Evolutionary conservation across 2,329 filamentous ascomycete genomes (phyloP).

Genomic region (Neonectria faginata): DNA sequence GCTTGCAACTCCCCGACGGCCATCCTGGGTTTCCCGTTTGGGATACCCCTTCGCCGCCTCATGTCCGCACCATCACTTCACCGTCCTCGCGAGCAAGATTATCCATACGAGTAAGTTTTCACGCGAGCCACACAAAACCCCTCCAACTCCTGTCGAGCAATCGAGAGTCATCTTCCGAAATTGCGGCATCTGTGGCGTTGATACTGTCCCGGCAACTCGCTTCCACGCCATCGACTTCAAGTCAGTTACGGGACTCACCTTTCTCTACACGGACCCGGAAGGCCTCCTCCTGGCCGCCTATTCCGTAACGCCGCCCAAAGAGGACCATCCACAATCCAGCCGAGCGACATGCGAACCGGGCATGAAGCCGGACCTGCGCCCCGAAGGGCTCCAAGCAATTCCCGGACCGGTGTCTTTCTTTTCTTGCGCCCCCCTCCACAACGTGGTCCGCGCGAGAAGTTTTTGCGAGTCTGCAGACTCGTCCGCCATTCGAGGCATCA

Average conservation of each 20-base stretch:
- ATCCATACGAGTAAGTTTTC: neutral
- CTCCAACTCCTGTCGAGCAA: neutral
- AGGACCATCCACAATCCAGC: neutral
- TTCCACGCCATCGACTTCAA: conserved; percentile 9
- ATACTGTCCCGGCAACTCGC: neutral
- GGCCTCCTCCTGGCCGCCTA: neutral
- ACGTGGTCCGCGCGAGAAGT: no score
- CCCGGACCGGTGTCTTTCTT: neutral
- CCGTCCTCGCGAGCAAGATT: no score
- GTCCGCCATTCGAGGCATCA: neutral
- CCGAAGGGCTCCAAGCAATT: neutral
- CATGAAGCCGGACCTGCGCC: neutral
- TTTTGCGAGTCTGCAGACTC: no score
- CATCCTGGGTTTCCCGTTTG: neutral
- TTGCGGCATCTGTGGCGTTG: neutral
- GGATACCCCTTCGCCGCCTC: neutral
- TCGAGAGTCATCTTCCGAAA: neutral
- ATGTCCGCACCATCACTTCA: neutral
- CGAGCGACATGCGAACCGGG: neutral
- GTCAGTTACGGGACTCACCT: neutral
- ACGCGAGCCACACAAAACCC: no score
- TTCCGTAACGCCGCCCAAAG: neutral
- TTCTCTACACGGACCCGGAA: neutral
- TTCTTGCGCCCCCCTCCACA: neutral
- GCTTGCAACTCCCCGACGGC: neutral